Evolutionary conservation across 164 flowering plant genomes (phyloP).

Genomic region (Macadamia integrifolia): DNA sequence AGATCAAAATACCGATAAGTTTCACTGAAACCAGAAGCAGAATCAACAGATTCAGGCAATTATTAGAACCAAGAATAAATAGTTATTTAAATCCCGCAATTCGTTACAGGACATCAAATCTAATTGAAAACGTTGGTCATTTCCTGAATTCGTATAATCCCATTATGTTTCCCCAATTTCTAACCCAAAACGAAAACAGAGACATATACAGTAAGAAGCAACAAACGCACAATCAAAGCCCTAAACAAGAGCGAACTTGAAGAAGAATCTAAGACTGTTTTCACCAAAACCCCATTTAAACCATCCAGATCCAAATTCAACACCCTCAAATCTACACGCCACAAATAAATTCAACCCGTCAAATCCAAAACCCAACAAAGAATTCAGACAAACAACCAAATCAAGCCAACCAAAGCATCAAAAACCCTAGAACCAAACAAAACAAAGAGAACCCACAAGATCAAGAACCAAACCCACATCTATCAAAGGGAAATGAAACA

Average conservation of each 20-base stretch:
- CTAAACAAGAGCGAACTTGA: background rate
- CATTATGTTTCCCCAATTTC: background rate
- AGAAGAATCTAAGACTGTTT: background rate
- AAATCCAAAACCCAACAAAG: background rate
- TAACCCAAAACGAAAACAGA: background rate
- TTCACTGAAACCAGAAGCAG: slow-evolving; percentile 12
- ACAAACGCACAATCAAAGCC: background rate
- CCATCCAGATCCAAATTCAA: background rate
- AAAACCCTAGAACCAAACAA: background rate
- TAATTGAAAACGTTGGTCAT: background rate
- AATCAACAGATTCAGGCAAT: background rate
- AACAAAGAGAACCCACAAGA: background rate
- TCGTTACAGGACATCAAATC: background rate
- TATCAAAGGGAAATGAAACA: background rate
- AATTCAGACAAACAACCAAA: background rate
- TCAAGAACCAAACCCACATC: background rate
- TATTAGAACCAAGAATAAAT: background rate
- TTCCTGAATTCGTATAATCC: background rate
- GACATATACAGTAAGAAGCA: too few relatives aligned
- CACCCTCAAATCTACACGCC: background rate
- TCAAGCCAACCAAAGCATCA: background rate
- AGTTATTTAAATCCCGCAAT: background rate
- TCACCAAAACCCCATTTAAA: background rate
- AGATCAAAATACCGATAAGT: slow-evolving; percentile 23
- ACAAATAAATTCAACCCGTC: background rate